A percentile compares a stretch with the other conserved stretches of the same genome.
Evolutionary conservation across 139 green algal species (phyloP).

Genomic region (Coelastrella sp.): DNA sequence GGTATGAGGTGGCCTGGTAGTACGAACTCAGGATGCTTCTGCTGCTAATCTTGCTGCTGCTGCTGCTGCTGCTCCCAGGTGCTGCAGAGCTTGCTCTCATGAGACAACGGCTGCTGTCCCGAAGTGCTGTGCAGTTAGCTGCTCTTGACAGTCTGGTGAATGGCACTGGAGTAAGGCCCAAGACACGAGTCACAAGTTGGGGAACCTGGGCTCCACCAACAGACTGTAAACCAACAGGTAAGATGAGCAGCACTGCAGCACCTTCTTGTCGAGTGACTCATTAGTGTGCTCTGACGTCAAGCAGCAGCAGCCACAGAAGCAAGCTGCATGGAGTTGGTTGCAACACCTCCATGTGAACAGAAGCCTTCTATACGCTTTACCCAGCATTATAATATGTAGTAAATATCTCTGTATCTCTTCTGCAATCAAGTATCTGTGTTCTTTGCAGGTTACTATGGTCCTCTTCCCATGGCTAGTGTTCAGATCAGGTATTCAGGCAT

Average conservation of each 20-base stretch:
- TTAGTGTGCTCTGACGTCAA: not conserved
- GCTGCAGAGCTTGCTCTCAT: not conserved
- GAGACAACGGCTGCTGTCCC: not conserved
- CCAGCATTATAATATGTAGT: no score
- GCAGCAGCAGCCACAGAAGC: no score
- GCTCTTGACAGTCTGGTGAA: not conserved
- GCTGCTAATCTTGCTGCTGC: no score
- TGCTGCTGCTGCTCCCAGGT: not conserved
- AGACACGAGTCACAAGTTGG: not conserved
- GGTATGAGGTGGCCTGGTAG: no score
- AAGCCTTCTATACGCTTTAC: no score
- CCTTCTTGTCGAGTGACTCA: not conserved
- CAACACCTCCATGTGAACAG: no score
- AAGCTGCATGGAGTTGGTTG: no score
- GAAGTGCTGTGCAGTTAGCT: not conserved
- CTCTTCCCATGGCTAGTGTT: not conserved
- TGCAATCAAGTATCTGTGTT: not conserved
- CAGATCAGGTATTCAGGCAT: not conserved
- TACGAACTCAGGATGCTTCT: no score
- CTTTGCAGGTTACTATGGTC: not conserved
- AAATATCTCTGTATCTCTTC: not conserved
- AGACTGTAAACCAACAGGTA: not conserved
- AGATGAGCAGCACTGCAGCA: not conserved
- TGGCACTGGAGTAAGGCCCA: not conserved
- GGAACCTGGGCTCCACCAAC: constrained; percentile 19